Conservation (phyloP, 202 grass and related monocot genomes). For the Cymbopogon flexuosus region DNA sequence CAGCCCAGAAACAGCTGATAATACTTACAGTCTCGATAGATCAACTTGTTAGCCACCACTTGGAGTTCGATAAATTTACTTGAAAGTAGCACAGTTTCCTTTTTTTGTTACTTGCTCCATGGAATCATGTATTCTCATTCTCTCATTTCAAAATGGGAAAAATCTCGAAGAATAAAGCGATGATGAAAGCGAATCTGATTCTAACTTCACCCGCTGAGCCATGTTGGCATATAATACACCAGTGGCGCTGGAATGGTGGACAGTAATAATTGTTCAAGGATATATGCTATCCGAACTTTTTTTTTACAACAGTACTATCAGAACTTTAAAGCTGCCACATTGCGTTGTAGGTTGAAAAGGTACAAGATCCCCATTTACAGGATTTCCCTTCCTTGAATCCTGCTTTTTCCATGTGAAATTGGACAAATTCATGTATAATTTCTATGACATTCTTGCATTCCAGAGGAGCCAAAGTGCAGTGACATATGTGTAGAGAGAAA, state of each 20-base stretch:
- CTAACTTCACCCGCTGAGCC: background rate
- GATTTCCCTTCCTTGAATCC: too few species aligned
- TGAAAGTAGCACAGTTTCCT: background rate
- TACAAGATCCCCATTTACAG: background rate
- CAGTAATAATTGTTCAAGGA: background rate
- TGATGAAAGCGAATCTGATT: background rate
- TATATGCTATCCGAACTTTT: background rate
- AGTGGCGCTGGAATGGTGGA: background rate
- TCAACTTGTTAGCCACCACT: background rate
- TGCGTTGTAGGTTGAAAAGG: background rate
- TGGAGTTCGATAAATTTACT: background rate
- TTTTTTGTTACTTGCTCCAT: background rate
- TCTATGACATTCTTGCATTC: too few species aligned
- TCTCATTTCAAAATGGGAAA: background rate
- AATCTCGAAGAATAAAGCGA: constrained; percentile 25
- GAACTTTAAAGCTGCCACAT: background rate
- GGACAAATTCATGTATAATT: too few species aligned
- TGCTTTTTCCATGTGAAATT: too few species aligned
- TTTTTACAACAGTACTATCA: background rate
- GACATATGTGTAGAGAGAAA: background rate
- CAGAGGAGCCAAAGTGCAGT: background rate
- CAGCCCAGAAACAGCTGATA: background rate
- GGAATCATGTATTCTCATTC: constrained; percentile 3
- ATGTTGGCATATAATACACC: background rate
- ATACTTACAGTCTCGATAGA: too few species aligned